phyloP scores from a whole-genome alignment of 1,139 yeast species.

The Schizosaccharomyces versatilis region DNA sequence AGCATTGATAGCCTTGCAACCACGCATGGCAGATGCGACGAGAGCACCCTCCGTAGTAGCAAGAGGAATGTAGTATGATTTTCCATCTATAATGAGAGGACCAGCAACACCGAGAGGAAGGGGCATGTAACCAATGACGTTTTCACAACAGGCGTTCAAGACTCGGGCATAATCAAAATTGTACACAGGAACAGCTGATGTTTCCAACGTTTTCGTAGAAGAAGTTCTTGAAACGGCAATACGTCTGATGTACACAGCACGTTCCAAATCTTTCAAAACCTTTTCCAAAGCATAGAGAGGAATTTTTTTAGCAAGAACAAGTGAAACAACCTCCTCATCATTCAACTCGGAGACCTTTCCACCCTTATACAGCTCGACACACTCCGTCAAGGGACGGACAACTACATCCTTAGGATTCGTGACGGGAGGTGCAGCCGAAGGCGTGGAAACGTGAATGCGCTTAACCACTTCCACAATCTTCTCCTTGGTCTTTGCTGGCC shows the following conservation, averaged over 20 bases:
- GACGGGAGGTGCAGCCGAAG: conserved; percentile 6
- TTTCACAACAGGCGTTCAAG: conserved; percentile 96
- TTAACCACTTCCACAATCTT: conserved; percentile 17
- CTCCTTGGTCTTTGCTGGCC: conserved; percentile 18
- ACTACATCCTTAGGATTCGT: neutral
- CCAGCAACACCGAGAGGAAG: conserved; percentile 96
- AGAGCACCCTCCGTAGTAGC: conserved; percentile 98
- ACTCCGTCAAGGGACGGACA: conserved; percentile 33
- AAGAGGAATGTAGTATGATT: conserved; percentile 80
- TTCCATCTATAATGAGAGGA: conserved; percentile 74
- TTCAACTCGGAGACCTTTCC: conserved; percentile 48
- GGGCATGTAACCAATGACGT: conserved; percentile 90
- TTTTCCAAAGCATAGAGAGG: conserved; percentile 89
- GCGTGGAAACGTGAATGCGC: conserved; percentile 2
- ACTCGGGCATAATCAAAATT: conserved; percentile 87
- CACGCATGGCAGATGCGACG: conserved; percentile 96
- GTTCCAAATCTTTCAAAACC: conserved; percentile 53
- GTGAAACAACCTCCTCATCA: conserved; percentile 50
- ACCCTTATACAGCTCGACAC: conserved; percentile 38
- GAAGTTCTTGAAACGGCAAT: conserved; percentile 69
- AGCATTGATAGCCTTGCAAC: conserved; percentile 90
- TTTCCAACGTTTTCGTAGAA: conserved; percentile 55
- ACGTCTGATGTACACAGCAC: conserved; percentile 88
- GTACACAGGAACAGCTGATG: conserved; percentile 51
- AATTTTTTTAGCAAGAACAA: conserved; percentile 54